Evolutionary conservation across 2,329 filamentous ascomycete species (phyloP).

Genomic region (Emergomyces orientalis): DNA sequence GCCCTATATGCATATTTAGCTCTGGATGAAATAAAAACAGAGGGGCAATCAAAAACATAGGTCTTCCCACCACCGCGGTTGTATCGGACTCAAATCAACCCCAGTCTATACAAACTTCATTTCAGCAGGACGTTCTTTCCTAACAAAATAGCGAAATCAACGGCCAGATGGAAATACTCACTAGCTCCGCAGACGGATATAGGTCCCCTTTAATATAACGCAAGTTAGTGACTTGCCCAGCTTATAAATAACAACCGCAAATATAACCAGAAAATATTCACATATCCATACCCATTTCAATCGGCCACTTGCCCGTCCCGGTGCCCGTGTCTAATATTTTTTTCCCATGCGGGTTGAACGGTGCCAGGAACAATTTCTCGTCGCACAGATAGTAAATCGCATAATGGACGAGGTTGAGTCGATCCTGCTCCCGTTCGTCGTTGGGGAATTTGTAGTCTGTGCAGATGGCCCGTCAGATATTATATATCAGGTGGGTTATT

Average conservation of each 20-base stretch:
- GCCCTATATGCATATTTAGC: conserved; percentile 29
- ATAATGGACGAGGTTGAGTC: conserved; percentile 32
- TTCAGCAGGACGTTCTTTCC: not conserved
- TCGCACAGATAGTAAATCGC: conserved; percentile 19
- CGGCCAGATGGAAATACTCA: conserved; percentile 9
- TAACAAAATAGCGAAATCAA: conserved; percentile 3
- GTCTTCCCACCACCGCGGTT: conserved; percentile 4
- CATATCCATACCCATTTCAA: conserved; percentile 21
- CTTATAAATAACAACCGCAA: not conserved
- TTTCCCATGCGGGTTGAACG: conserved; percentile 16
- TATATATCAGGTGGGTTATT: not conserved
- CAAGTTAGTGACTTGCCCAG: not conserved
- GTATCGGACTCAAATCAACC: conserved; percentile 9
- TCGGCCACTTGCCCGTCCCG: conserved; percentile 25
- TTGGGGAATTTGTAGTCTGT: conserved; percentile 26
- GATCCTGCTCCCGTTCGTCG: conserved; percentile 32
- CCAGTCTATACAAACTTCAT: not conserved
- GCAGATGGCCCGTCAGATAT: not conserved
- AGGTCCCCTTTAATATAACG: conserved; percentile 17
- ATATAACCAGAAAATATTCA: not conserved
- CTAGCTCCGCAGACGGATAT: conserved; percentile 10
- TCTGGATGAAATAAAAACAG: not conserved
- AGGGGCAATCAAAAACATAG: not conserved
- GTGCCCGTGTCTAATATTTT: conserved; percentile 25
- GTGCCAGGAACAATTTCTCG: conserved; percentile 25